phyloP scores from a whole-genome alignment of 768 basidiomycete genomes.

The Lentinula raphanica region DNA sequence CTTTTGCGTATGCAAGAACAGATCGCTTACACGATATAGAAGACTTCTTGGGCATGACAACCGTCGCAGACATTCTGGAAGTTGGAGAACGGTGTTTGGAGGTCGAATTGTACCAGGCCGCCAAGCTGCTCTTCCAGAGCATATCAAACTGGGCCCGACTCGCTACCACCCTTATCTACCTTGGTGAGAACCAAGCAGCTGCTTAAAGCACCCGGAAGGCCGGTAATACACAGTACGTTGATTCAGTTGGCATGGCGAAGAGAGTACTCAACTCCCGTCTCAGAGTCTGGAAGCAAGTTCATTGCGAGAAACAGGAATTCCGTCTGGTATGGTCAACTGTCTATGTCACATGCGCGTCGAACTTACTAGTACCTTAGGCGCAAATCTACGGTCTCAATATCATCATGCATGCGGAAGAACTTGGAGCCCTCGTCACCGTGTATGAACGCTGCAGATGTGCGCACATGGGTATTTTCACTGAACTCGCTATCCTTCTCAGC shows the following conservation, averaged over 20 bases:
- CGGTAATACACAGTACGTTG: conserved; percentile 89
- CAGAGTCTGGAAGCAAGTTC: conserved; percentile 99
- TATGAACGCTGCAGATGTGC: conserved; percentile 93
- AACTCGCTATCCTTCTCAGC: conserved; percentile 86
- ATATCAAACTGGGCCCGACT: conserved; percentile 99
- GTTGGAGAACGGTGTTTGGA: conserved; percentile 99
- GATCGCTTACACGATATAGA: conserved; percentile 99
- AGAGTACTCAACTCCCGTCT: background rate
- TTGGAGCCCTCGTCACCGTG: conserved; percentile 63
- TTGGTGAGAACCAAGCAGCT: conserved; percentile 96
- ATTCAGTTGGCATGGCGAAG: too few species aligned
- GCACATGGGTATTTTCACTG: conserved; percentile 99
- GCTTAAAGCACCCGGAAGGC: conserved; percentile 99
- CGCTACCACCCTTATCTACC: conserved; percentile 96
- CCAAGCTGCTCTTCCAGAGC: conserved; percentile 90
- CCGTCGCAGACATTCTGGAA: conserved; percentile 93
- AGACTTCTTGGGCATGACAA: conserved; percentile 97
- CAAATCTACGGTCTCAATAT: conserved; percentile 99
- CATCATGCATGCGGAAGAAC: conserved; percentile 89
- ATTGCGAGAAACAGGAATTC: conserved; percentile 97
- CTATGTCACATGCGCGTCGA: background rate
- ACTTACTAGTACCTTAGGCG: conserved; percentile 42
- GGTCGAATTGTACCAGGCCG: conserved; percentile 95
- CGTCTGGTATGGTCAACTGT: conserved; percentile 51
- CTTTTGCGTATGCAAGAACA: conserved; percentile 97